phyloP scores from a whole-genome alignment of 1,284 basidiomycete species.

The Ustilago trichophora region DNA sequence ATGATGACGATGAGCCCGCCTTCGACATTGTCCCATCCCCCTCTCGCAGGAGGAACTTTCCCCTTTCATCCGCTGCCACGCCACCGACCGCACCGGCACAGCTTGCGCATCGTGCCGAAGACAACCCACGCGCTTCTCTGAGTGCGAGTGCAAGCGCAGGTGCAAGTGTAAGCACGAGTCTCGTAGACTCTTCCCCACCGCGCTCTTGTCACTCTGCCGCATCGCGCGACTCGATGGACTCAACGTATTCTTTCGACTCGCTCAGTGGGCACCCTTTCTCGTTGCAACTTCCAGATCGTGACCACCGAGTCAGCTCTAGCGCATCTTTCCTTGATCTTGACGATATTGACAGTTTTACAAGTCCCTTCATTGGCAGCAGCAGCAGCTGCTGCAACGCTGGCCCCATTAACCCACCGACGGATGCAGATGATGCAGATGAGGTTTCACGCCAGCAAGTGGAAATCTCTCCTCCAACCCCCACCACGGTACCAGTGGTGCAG shows the following conservation, averaged over 20 bases:
- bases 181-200: too few relatives aligned
- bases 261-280: conserved; percentile 27
- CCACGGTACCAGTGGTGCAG: background rate
- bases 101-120: too few relatives aligned
- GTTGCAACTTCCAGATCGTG: conserved; percentile 15
- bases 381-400: background rate
- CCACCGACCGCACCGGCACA: too few relatives aligned
- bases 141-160: too few relatives aligned
- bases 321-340: conserved; percentile 18
- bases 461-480: background rate
- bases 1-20: conserved; percentile 28
- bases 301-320: conserved; percentile 2
- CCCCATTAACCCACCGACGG: background rate
- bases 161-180: too few relatives aligned
- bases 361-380: background rate
- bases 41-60: conserved; percentile 17
- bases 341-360: conserved; percentile 5
- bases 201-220: too few relatives aligned
- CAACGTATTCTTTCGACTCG: conserved; percentile 24
- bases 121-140: too few relatives aligned
- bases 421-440: background rate
- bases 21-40: conserved; percentile 39
- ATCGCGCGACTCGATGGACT: conserved; percentile 32
- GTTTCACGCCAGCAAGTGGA: background rate
- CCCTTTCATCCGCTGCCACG: background rate